These are phyloP conservation scores for Coriolopsis trogii DNA, from an alignment of 1,284 basidiomycete genomes.

Conservation along the genomic window DNA sequence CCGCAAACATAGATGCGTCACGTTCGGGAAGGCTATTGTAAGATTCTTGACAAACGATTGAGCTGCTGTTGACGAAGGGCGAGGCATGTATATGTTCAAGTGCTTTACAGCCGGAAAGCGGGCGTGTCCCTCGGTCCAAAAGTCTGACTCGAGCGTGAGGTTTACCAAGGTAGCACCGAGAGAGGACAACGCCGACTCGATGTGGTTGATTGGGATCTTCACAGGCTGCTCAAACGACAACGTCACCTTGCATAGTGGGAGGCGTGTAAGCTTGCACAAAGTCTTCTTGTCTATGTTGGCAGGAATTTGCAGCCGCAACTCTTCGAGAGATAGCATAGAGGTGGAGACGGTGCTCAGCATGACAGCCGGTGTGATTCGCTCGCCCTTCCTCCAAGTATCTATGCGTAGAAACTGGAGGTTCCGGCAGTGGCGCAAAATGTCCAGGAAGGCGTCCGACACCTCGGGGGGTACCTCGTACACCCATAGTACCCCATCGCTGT, in stretches of 20 bases:
- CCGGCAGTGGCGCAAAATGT: not conserved
- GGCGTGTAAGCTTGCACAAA: not conserved
- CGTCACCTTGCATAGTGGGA: not conserved
- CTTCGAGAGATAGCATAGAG: not conserved
- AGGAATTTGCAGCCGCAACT: too few species aligned
- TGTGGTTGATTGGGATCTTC: not conserved
- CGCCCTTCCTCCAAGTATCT: not conserved
- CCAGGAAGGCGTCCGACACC: not conserved
- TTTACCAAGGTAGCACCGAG: not conserved
- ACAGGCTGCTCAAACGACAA: not conserved
- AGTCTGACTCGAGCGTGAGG: not conserved
- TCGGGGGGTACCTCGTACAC: too few species aligned
- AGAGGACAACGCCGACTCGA: not conserved
- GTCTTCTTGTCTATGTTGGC: not conserved
- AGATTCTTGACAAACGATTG: not conserved
- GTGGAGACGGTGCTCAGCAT: not conserved
- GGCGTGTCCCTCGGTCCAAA: not conserved
- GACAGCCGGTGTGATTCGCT: not conserved
- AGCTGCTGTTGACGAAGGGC: too few species aligned
- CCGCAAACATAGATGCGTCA: not conserved
- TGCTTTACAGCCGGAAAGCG: too few species aligned
- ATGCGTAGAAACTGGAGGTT: not conserved
- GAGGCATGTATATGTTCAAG: too few species aligned
- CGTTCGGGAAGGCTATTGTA: not conserved
- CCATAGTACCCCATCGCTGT: not conserved